Conservation (phyloP, 306 rosid species). For the Malus orientalis region DNA sequence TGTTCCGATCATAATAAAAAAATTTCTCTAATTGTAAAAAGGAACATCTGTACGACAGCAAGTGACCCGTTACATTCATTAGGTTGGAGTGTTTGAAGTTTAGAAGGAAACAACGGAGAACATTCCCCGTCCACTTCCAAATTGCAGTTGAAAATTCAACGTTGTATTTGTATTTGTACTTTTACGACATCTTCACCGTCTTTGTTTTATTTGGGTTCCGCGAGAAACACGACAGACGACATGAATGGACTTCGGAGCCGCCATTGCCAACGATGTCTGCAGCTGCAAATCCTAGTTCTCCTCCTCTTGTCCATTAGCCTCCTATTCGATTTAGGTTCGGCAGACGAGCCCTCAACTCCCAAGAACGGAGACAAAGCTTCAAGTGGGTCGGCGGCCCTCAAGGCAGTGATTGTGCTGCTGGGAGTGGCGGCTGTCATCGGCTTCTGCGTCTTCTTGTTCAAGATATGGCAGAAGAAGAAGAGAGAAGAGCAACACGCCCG, state of each 20-base stretch:
- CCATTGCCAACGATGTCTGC: constrained; percentile 32
- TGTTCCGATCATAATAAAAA: too few species aligned
- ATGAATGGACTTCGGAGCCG: constrained; percentile 31
- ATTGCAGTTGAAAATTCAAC: background rate
- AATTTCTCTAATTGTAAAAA: too few species aligned
- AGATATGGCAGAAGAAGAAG: constrained; percentile 79
- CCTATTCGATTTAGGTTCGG: constrained; percentile 35
- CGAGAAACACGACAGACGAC: background rate
- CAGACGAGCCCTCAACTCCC: constrained; percentile 33
- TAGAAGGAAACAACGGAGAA: too few species aligned
- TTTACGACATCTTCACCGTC: background rate
- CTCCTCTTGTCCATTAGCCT: constrained; percentile 30
- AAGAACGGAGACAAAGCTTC: constrained; percentile 30
- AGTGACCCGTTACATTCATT: background rate
- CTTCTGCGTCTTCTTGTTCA: constrained; percentile 47
- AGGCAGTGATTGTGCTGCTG: constrained; percentile 36
- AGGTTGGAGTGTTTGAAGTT: too few species aligned
- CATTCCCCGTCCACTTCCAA: background rate
- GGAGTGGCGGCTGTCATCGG: constrained; percentile 38
- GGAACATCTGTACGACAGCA: too few species aligned
- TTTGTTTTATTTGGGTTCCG: background rate
- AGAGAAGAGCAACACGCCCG: constrained; percentile 82
- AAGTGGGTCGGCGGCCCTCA: constrained; percentile 38
- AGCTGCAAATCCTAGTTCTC: constrained; percentile 9
- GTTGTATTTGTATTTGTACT: too few species aligned